Percentiles rank a stretch among this genome's conserved stretches.
Evolutionary conservation across 805 yeast genomes (phyloP).

Genomic region (Brettanomyces naardenensis): DNA sequence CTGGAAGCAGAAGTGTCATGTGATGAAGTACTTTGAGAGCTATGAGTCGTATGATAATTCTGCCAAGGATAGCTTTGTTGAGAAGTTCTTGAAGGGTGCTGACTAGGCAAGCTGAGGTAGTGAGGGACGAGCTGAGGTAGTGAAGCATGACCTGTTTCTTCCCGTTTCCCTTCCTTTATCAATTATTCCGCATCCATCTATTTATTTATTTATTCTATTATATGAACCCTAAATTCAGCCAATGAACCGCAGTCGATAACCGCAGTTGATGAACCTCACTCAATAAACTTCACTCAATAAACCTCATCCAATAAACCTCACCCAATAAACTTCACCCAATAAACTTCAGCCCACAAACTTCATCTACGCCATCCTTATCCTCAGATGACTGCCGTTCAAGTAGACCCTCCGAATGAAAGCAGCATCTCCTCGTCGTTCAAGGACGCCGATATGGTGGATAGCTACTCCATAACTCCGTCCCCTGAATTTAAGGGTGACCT

Average conservation of each 20-base stretch:
- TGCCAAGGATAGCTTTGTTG: conserved; percentile 55
- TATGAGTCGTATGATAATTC: conserved; percentile 48
- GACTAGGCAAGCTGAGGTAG: conserved; percentile 8
- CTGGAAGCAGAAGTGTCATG: conserved; percentile 87
- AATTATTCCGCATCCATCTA: conserved; percentile 12
- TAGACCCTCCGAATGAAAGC: no score
- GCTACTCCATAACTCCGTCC: no score
- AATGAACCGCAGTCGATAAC: conserved; percentile 1
- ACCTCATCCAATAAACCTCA: no score
- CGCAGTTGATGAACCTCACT: no score
- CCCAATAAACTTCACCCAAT: no score
- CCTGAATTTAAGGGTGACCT: no score
- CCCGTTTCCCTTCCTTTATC: conserved; percentile 20
- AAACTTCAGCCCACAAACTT: no score
- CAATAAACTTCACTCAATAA: no score
- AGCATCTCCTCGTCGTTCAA: no score
- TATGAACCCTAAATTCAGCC: conserved; percentile 5
- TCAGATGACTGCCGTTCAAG: no score
- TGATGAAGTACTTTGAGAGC: conserved; percentile 71
- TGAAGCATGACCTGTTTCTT: conserved; percentile 16
- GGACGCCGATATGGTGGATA: no score
- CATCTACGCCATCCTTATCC: no score
- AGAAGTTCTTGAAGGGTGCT: conserved; percentile 65
- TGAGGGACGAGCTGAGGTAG: conserved; percentile 17
- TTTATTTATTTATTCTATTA: conserved; percentile 2